phyloP scores from a whole-genome alignment of 106 monocot genomes.

The Posidonia australis region DNA sequence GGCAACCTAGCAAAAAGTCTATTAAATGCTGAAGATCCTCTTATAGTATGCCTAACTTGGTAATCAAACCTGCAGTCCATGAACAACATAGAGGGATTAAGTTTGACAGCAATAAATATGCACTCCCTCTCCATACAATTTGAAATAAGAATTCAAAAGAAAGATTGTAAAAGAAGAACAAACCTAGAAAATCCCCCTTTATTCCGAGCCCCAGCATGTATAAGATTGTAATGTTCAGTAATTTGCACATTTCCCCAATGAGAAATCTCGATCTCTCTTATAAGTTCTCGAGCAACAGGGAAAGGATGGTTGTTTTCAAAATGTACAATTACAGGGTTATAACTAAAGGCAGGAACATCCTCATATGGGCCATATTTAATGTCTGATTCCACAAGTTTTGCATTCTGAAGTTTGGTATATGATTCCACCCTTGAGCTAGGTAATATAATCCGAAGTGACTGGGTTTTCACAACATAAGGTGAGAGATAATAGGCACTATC shows the following conservation, averaged over 20 bases:
- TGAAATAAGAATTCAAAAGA: neutral
- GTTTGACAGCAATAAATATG: neutral
- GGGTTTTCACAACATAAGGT: slow-evolving; percentile 67
- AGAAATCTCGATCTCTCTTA: slow-evolving; percentile 88
- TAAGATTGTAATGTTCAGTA: slow-evolving; percentile 83
- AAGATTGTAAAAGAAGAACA: neutral
- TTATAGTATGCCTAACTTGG: slow-evolving; percentile 46
- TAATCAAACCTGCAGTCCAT: slow-evolving; percentile 66
- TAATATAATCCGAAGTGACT: slow-evolving; percentile 64
- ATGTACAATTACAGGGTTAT: slow-evolving; percentile 58
- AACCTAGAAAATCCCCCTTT: slow-evolving; percentile 96
- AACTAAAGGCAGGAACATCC: slow-evolving; percentile 53
- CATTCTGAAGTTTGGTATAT: slow-evolving; percentile 69
- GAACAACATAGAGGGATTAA: neutral
- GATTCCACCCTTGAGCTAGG: slow-evolving; percentile 84
- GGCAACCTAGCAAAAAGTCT: slow-evolving; percentile 73
- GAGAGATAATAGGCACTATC: slow-evolving; percentile 84
- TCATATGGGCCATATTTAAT: slow-evolving; percentile 89
- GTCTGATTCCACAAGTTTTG: slow-evolving; percentile 66
- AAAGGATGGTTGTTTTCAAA: slow-evolving; percentile 92
- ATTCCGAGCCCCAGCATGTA: slow-evolving; percentile 70
- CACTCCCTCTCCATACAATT: neutral
- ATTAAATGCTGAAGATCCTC: slow-evolving; percentile 64
- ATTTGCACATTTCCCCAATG: slow-evolving; percentile 93
- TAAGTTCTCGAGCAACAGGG: slow-evolving; percentile 57